Base-by-base conservation (phyloP, 192 early-diverging fungal genomes). In the Irineochytrium annulatum region DNA sequence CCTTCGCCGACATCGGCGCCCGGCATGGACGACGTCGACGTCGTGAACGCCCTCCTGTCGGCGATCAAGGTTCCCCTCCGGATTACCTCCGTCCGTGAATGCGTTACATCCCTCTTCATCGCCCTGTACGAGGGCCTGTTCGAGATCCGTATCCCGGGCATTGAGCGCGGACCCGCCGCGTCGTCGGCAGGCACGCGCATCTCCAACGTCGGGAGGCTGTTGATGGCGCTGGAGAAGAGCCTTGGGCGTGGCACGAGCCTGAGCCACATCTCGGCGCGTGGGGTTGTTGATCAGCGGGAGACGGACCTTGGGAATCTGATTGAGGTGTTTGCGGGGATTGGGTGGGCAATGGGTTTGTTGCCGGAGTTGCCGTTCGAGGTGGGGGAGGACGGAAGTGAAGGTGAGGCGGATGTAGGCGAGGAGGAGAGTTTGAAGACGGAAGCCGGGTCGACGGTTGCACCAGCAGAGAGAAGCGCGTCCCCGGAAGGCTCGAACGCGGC, bases 51-150 rank as follows among this genome's bases (percentile, higher is more conserved):
- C 11, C 6, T 49, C 17, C 24, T 49, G 8, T 14, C 13, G 26
- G 8, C 26, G 6, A 24, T 49, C 13, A 24, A 22, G 17, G 24
- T 49, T 49, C 46, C 46, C 26, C 52, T 55, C 8, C 39, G 57
- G 1, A 49, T 59, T 19, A 46, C 49, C 1, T 24, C 30, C 4
- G 4, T 62, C 29, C 17, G 34, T n/a, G 60, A 62, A 29, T 62
- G 60, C 37, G 60, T 62, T 11, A 27, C 60, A 43, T 62, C 60
- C 51, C 52, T 62, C 34, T 62, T 62, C 31, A 39, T 62, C 19
- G 60, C 60, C 14, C 28, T 62, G 48, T 55, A 41, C 32, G 60
- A 62, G 22, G 60, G 60, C 16, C 3, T 62, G 14, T n/a, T 55
- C 6, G 29, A 30, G 13, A 55, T 29, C 13, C 48, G 60, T 5